These are phyloP conservation scores for Mesembryanthemum crystallinum DNA, from an alignment of 148 eudicot species.

Conservation along the genomic window DNA sequence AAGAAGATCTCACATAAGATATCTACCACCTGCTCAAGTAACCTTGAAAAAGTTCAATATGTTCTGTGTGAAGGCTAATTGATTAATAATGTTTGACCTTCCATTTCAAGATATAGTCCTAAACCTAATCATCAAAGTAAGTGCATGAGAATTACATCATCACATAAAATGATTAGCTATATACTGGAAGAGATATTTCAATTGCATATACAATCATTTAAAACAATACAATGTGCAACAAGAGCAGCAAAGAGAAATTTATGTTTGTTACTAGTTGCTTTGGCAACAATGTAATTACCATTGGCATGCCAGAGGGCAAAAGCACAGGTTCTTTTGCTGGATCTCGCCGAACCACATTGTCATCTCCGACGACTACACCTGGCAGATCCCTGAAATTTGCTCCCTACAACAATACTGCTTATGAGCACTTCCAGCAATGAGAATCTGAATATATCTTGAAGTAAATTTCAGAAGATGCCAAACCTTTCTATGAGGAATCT, in stretches of 20 bases:
- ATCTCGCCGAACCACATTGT: slow-evolving; percentile 73
- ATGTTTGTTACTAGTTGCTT: not conserved
- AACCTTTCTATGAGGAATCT: slow-evolving; percentile 77
- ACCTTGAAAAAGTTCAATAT: too few species aligned
- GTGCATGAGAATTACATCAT: too few species aligned
- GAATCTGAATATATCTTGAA: not conserved
- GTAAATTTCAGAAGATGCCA: not conserved
- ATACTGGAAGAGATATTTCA: too few species aligned
- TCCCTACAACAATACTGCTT: slow-evolving; percentile 48
- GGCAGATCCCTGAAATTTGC: slow-evolving; percentile 92
- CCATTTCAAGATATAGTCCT: too few species aligned
- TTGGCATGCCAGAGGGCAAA: slow-evolving; percentile 77
- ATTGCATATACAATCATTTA: slow-evolving; percentile 3
- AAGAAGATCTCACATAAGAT: too few species aligned
- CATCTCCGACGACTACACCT: slow-evolving; percentile 66
- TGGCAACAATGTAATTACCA: slow-evolving; percentile 39
- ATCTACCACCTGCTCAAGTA: too few species aligned
- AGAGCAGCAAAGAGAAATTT: slow-evolving; percentile 4
- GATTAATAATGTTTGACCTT: too few species aligned
- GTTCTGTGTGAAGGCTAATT: too few species aligned
- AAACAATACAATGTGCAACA: not conserved
- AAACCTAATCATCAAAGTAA: too few species aligned
- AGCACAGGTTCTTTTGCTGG: slow-evolving; percentile 37
- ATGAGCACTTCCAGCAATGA: slow-evolving; percentile 2
- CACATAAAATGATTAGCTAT: too few species aligned